Evolutionary conservation across 176 grass and related monocot genomes (phyloP), one percentile per base, ranked within the genome.

Genomic region (Tuctoria greenei): DNA sequence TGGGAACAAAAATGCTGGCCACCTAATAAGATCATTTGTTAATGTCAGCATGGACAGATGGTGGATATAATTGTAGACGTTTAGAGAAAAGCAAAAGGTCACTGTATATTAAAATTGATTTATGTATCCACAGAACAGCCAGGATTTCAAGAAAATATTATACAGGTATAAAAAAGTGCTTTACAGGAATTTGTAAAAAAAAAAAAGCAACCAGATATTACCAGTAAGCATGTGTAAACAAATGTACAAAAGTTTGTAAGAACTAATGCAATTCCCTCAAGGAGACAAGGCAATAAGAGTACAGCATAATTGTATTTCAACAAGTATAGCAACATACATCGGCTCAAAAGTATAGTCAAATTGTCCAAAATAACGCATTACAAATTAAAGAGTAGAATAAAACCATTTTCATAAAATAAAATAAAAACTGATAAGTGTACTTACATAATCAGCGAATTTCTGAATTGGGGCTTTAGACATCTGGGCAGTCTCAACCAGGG

Each of bases 401-500:
- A 1, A 72, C 7, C 23, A 72, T 40, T 45, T 64, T 26, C 8
- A 18, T 71, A 57, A 40, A 59, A n/a, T n/a, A n/a, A n/a, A 2
- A 4, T 41, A 46, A 58, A 64, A 36, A 44, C 21, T 67, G 69
- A 83, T 4, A 64, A 63, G 31, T 50, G 56, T 21, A 82, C 90
- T 90, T 58, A 93, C 90, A 83, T 87, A 89, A 70, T 96, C 93
- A 70, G 93, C 93, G 17, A 96, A 90, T 72, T 92, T 92, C 82
- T 96, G 93, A 79, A 96, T 89, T 67, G 93, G 84, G 23, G 93
- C 93, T 81, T 96, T 96, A 61, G 89, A 91, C 89, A 92, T 83
- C 84, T 96, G 93, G 14, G 93, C 93, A 59, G 78, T 87, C 79
- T 96, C 93, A 67, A 96, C 93, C 37, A 96, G 86, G 73, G 89